Percentiles rank a stretch among this genome's conserved stretches.
phyloP scores from a whole-genome alignment of 176 grass and related monocot species.

The Oryza officinalis region DNA sequence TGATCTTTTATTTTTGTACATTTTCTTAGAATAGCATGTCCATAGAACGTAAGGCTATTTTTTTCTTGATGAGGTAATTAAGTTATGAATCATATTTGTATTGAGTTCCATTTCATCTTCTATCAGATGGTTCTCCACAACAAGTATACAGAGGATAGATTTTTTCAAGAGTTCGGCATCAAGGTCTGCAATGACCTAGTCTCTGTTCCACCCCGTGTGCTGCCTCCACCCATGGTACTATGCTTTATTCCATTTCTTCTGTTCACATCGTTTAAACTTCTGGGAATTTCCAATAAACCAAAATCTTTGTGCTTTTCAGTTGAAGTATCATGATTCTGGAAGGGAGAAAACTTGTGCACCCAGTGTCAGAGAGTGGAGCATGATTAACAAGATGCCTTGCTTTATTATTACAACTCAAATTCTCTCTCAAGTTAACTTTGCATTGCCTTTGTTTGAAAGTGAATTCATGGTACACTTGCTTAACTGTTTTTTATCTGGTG shows the following conservation, averaged over 20 bases:
- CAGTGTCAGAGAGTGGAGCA: conserved; percentile 81
- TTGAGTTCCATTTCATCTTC: not conserved
- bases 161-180: conserved; percentile 71
- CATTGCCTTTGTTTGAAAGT: not conserved
- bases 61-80: not conserved
- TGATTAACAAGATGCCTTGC: conserved; percentile 62
- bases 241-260: not conserved
- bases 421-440: not conserved
- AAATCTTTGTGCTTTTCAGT: conserved; percentile 43
- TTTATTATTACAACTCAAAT: not conserved
- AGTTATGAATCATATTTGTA: not conserved
- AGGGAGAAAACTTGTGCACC: conserved; percentile 69
- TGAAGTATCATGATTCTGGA: conserved; percentile 72
- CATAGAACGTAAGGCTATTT: not conserved
- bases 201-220: conserved; percentile 61
- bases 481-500: not conserved
- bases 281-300: conserved; percentile 1
- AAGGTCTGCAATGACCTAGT: conserved; percentile 51
- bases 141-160: conserved; percentile 61
- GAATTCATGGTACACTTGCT: not conserved
- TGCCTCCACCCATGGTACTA: conserved; percentile 63
- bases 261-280: not conserved
- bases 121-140: conserved; percentile 68
- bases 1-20: not conserved
- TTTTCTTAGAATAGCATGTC: not conserved